A percentile compares a stretch with the other conserved stretches of the same genome.
These are phyloP conservation scores for Porogramme epimiltina DNA, from an alignment of 1,284 basidiomycete genomes.

Conservation along the genomic window DNA sequence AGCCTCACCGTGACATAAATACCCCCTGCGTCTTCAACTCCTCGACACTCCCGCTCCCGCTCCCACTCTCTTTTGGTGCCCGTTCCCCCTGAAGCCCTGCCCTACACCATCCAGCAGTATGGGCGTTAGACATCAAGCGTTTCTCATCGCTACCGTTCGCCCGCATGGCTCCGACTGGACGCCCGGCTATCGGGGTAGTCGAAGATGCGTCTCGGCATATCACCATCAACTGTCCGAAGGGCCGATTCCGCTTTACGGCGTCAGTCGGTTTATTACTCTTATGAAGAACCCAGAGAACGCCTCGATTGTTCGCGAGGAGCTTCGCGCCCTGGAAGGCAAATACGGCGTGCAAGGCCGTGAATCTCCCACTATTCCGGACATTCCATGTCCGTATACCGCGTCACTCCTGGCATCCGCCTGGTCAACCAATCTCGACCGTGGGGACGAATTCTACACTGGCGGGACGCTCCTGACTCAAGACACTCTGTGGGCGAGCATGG, in stretches of 20 bases:
- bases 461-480: background rate
- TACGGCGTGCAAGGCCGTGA: constrained; percentile 19
- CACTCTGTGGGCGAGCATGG: constrained; percentile 28
- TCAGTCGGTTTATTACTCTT: constrained; percentile 37
- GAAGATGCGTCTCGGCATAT: constrained; percentile 40
- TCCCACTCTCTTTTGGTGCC: too few species aligned
- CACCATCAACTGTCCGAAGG: constrained; percentile 45
- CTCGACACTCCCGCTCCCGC: too few species aligned
- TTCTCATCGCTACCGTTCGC: constrained; percentile 37
- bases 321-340: constrained; percentile 27
- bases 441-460: constrained; percentile 3
- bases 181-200: constrained; percentile 23
- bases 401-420: constrained; percentile 21
- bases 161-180: constrained; percentile 24
- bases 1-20: too few species aligned
- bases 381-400: constrained; percentile 35
- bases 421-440: constrained; percentile 14
- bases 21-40: too few species aligned
- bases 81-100: too few species aligned
- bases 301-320: constrained; percentile 37
- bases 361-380: constrained; percentile 17
- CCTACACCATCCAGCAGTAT: too few species aligned
- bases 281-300: constrained; percentile 38
- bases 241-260: constrained; percentile 30
- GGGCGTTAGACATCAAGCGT: constrained; percentile 30